Conservation (phyloP, 768 basidiomycete species). For the Russula ochroleuca region DNA sequence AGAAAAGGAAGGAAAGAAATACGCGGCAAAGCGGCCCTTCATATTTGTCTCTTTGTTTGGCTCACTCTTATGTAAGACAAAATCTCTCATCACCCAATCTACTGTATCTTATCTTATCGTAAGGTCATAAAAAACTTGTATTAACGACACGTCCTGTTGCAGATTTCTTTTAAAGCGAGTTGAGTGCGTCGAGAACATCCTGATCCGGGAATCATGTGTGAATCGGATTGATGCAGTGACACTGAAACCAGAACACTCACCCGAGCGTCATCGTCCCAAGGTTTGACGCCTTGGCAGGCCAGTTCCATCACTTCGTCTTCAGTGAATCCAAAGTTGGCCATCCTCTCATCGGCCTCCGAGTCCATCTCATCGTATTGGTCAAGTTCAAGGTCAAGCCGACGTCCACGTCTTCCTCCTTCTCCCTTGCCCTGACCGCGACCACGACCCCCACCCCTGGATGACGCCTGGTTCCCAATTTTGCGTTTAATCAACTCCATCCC, state of each 20-base stretch:
- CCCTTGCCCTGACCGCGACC: background rate
- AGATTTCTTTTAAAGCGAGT: background rate
- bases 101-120: background rate
- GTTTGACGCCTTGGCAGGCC: constrained; percentile 39
- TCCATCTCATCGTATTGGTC: constrained; percentile 6
- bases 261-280: constrained; percentile 44
- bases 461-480: background rate
- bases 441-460: background rate
- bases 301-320: constrained; percentile 37
- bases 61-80: background rate
- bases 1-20: background rate
- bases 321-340: constrained; percentile 36
- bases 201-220: background rate
- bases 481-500: background rate
- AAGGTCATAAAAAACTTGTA: background rate
- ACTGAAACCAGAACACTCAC: constrained; percentile 31
- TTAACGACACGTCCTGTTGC: background rate
- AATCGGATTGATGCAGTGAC: background rate
- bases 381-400: background rate
- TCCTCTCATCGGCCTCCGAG: constrained; percentile 26
- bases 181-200: constrained; percentile 12
- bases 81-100: background rate
- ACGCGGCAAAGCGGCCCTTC: constrained; percentile 4
- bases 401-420: background rate
- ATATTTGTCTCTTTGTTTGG: constrained; percentile 14